Evolutionary conservation across 805 yeast species (phyloP).

Genomic region (Yarrowia hollandica): DNA sequence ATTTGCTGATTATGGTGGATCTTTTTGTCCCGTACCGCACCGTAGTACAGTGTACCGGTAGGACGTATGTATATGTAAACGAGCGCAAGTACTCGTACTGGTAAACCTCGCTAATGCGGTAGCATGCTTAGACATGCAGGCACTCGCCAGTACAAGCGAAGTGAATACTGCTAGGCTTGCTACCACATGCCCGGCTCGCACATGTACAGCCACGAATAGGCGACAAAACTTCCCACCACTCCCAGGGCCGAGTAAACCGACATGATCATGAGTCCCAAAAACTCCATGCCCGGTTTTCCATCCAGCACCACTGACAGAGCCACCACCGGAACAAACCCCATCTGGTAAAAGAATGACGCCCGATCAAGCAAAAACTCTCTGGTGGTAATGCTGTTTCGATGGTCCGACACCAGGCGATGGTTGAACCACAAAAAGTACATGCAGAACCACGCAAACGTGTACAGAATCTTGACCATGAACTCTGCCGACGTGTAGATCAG

Average conservation of each 20-base stretch:
- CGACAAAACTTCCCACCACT: slow-evolving; percentile 81
- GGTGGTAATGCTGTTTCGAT: slow-evolving; percentile 31
- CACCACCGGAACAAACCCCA: slow-evolving; percentile 68
- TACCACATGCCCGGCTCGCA: slow-evolving; percentile 57
- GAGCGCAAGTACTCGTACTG: too few species aligned
- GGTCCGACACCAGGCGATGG: slow-evolving; percentile 45
- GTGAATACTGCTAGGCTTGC: too few species aligned
- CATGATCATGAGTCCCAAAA: slow-evolving; percentile 73
- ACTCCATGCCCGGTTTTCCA: slow-evolving; percentile 58
- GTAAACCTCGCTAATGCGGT: too few species aligned
- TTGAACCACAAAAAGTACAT: slow-evolving; percentile 71
- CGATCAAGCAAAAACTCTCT: slow-evolving; percentile 67
- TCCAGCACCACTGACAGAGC: slow-evolving; percentile 58
- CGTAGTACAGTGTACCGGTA: too few species aligned
- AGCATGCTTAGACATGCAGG: too few species aligned
- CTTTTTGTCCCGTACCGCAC: too few species aligned
- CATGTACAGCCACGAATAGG: slow-evolving; percentile 84
- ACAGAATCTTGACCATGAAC: slow-evolving; percentile 69
- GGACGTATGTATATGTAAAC: too few species aligned
- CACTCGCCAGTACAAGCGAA: too few species aligned
- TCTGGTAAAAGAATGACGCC: slow-evolving; percentile 61
- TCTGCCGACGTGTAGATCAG: slow-evolving; percentile 77
- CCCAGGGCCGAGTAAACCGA: slow-evolving; percentile 89
- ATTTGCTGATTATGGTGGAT: too few species aligned
- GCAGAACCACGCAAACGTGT: slow-evolving; percentile 83